Conservation (phyloP, 106 monocot genomes). For the Posidonia australis region DNA sequence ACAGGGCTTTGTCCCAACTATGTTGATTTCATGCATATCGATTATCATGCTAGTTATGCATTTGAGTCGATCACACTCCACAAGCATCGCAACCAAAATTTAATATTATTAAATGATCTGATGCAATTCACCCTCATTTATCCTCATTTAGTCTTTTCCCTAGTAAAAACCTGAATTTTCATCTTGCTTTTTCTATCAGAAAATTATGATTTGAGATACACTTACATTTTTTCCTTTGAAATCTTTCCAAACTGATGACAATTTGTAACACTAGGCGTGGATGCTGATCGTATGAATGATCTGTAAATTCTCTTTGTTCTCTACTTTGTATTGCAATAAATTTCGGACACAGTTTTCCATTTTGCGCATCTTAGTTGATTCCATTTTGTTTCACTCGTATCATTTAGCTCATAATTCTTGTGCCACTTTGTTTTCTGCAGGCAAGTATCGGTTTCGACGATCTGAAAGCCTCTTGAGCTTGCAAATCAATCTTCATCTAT, state of each 20-base stretch:
- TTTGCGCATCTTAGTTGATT: not conserved
- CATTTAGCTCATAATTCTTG: not conserved
- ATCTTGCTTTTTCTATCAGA: too few species aligned
- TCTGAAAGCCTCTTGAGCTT: constrained; percentile 70
- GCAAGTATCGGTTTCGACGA: constrained; percentile 81
- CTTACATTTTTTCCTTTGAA: too few species aligned
- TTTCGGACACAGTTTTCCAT: too few species aligned
- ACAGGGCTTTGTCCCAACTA: not conserved
- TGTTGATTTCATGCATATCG: not conserved
- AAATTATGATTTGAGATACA: too few species aligned
- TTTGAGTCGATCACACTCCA: not conserved
- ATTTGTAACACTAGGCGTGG: too few species aligned
- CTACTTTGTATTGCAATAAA: not conserved
- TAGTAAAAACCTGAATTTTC: too few species aligned
- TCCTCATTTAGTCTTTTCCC: not conserved
- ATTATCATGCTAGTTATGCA: not conserved
- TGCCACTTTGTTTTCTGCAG: constrained; percentile 28
- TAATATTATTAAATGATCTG: too few species aligned
- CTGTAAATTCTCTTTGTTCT: too few species aligned
- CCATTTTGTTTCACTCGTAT: not conserved
- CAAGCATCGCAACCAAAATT: too few species aligned
- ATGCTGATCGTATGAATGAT: too few species aligned
- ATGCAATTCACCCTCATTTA: too few species aligned
- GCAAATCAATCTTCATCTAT: not conserved
- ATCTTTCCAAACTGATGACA: too few species aligned